phyloP scores from a whole-genome alignment of 2,329 filamentous ascomycete species.

The Lecanicillium sp. region DNA sequence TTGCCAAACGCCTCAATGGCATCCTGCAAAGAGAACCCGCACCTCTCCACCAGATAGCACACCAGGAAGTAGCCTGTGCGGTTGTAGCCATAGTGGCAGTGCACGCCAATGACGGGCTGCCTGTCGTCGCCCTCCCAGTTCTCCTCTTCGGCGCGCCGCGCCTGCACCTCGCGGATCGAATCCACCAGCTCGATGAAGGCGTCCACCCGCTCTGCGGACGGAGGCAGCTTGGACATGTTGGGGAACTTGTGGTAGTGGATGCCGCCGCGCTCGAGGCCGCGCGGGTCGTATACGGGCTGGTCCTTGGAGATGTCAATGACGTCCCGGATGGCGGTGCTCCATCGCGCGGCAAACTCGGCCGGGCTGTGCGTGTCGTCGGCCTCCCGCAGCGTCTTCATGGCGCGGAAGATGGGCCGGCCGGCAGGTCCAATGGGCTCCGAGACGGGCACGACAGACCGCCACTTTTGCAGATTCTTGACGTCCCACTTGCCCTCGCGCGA shows the following conservation, averaged over 20 bases:
- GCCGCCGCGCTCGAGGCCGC: constrained; percentile 56
- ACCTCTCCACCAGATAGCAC: constrained; percentile 80
- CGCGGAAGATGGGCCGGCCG: constrained; percentile 60
- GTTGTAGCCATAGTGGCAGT: constrained; percentile 96
- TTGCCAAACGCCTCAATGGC: constrained; percentile 73
- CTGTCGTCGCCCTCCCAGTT: constrained; percentile 31
- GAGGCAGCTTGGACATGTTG: constrained; percentile 86
- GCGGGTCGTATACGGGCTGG: constrained; percentile 79
- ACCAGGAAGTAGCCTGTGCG: constrained; percentile 87
- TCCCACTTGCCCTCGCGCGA: constrained; percentile 94
- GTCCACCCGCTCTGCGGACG: constrained; percentile 46
- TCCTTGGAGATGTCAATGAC: constrained; percentile 91
- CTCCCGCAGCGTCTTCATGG: constrained; percentile 88
- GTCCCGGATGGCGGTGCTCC: constrained; percentile 60
- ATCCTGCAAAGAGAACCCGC: constrained; percentile 62
- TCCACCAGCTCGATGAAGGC: constrained; percentile 51
- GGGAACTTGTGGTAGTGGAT: constrained; percentile 80
- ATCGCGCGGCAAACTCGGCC: constrained; percentile 58
- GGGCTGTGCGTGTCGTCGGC: constrained; percentile 80
- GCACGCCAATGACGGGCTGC: constrained; percentile 62
- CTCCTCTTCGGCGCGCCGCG: constrained; percentile 24
- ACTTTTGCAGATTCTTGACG: constrained; percentile 91
- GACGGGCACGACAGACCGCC: constrained; percentile 72
- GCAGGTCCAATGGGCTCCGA: constrained; percentile 61
- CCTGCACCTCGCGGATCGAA: constrained; percentile 48